Percentiles rank a stretch among this genome's conserved stretches.
phyloP scores from a whole-genome alignment of 2,329 filamentous ascomycete genomes.

The Phyllosticta capitalensis region DNA sequence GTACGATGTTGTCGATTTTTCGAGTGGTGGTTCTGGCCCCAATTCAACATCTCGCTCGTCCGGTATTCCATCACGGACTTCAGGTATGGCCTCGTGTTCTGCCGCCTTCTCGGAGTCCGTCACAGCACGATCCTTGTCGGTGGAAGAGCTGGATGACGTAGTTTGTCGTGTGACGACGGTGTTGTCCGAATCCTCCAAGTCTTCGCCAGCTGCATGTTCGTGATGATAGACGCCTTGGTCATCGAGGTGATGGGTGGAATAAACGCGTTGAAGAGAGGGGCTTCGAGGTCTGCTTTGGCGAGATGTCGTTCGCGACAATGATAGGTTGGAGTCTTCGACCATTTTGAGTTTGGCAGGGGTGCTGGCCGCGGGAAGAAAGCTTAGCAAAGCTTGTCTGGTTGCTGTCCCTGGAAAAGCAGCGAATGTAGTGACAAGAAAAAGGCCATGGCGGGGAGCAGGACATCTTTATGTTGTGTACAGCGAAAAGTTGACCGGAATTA shows the following conservation, averaged over 20 bases:
- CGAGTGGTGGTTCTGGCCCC: constrained; percentile 12
- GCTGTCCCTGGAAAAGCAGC: background rate
- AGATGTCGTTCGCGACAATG: constrained; percentile 2
- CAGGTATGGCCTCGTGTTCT: constrained; percentile 16
- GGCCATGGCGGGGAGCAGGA: background rate
- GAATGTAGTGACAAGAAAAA: background rate
- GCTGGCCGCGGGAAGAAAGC: constrained; percentile 2
- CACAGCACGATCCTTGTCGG: constrained; percentile 10
- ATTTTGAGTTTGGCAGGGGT: constrained; percentile 4
- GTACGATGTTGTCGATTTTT: constrained; percentile 19
- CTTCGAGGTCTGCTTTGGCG: constrained; percentile 16
- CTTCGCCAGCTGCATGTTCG: constrained; percentile 19
- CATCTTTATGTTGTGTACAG: background rate
- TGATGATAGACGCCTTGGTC: constrained; percentile 27
- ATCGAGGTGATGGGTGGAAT: constrained; percentile 24
- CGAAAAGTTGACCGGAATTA: background rate
- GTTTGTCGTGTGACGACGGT: background rate
- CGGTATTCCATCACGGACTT: constrained; percentile 21
- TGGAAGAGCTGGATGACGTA: constrained; percentile 1
- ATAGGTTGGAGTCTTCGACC: background rate
- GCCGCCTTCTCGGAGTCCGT: constrained; percentile 13
- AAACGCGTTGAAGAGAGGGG: constrained; percentile 19
- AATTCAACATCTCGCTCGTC: constrained; percentile 25
- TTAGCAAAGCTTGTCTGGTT: background rate
- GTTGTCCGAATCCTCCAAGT: background rate